A percentile compares a stretch with the other conserved stretches of the same genome.
Conservation (phyloP, 2,329 filamentous ascomycete species). For the Paecilomyces variotii region DNA sequence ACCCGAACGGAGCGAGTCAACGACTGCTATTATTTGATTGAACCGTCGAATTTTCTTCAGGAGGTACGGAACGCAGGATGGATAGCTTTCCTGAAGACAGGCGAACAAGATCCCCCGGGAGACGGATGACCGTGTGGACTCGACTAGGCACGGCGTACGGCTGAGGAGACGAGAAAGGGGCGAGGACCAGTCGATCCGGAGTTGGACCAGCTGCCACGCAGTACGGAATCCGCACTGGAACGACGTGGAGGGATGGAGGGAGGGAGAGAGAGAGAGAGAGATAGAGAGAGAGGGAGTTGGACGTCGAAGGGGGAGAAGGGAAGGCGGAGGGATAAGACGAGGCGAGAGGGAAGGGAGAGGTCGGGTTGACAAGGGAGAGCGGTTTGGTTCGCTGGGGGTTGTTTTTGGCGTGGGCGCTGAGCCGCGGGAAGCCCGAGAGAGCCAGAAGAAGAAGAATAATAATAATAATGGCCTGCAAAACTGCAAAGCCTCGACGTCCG, state of each 20-base stretch:
- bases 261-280: constrained; percentile 3
- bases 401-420: background rate
- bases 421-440: no score
- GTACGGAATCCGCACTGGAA: constrained; percentile 4
- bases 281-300: constrained; percentile 1
- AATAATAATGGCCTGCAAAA: no score
- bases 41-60: background rate
- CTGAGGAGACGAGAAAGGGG: background rate
- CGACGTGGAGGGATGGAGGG: constrained; percentile 6
- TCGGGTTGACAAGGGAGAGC: background rate
- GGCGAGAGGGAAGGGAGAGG: constrained; percentile 1
- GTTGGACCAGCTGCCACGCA: constrained; percentile 5
- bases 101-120: background rate
- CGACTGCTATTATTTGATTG: background rate
- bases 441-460: no score
- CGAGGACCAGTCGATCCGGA: background rate
- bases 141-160: background rate
- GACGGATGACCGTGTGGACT: background rate
- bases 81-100: background rate
- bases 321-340: constrained; percentile 3
- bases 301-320: constrained; percentile 4
- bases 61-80: background rate
- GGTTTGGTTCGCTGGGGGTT: background rate
- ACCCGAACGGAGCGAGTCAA: background rate
- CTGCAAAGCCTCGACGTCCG: background rate